Evolutionary conservation across 2,329 filamentous ascomycete genomes (phyloP), one percentile per base, ranked within the genome.

Genomic region (Lachnellula arida): DNA sequence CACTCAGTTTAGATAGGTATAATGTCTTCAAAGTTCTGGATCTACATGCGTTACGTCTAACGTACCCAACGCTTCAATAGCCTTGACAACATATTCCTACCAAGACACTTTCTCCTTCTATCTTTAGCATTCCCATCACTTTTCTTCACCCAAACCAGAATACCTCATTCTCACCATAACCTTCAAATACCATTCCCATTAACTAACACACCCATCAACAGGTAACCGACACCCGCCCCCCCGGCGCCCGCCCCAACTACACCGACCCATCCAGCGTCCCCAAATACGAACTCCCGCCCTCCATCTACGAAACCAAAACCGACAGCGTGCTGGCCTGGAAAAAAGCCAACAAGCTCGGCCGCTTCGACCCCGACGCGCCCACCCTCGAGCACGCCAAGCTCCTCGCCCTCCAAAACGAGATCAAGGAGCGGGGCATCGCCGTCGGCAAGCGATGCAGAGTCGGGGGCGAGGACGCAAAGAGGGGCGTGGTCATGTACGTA

Each of bases 251-350:
- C 60, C 84, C 84, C 60, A 92, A 97, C 73, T 91, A 89, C 74
- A 87, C 82, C 63, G 92, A 96, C 74, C 81, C 88, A 46, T 87
- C 88, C 44, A 80, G 83, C 9, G 91, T 97, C 5, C 84, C 91
- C 55, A 97, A 97, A 76, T 97, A 94, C 72, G 84, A 88, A 60
- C 88, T 99, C 80, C 89, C 91, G n/a, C 78, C 81, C 51, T 81
- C 86, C 49, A 88, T 92, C 68, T 99, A 99, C 74, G 91, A 91
- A 70, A 84, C 85, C 67, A 91, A 92, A 68, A 78, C 85, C 44
- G 90, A 97, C 73, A 93, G 88, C 3, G 94, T 99, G 14, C 81
- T 97, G 23, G 89, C 92, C 5, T 97, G 91, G 91, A 99, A 99
- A 75, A 93, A 89, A 75, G 78, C 85, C n/a, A 86, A 96, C 72